These are phyloP conservation scores for Bipolaris sorokiniana DNA, from an alignment of 2,329 filamentous ascomycete species.

Conservation along the genomic window DNA sequence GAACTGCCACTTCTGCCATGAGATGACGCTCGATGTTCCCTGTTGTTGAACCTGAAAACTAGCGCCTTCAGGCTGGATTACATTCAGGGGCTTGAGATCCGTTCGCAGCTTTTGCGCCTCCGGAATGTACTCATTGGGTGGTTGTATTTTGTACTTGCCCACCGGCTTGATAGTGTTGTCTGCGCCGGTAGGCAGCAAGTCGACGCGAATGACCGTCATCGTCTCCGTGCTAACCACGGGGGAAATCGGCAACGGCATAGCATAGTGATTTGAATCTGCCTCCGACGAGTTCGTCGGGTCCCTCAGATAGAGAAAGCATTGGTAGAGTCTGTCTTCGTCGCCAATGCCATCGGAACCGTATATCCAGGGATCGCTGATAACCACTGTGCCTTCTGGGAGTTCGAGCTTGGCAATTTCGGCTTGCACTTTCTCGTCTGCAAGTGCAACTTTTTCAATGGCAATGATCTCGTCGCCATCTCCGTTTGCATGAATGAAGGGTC, in stretches of 20 bases:
- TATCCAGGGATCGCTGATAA: slow-evolving; percentile 72
- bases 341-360: slow-evolving; percentile 63
- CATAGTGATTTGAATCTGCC: slow-evolving; percentile 71
- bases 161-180: slow-evolving; percentile 64
- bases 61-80: slow-evolving; percentile 68
- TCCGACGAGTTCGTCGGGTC: slow-evolving; percentile 66
- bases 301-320: slow-evolving; percentile 71
- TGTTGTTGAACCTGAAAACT: slow-evolving; percentile 63
- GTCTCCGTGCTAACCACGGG: slow-evolving; percentile 69
- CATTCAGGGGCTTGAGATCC: slow-evolving; percentile 68
- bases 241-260: slow-evolving; percentile 69
- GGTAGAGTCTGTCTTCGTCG: slow-evolving; percentile 60
- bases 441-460: slow-evolving; percentile 62
- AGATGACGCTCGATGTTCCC: slow-evolving; percentile 61
- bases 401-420: slow-evolving; percentile 65
- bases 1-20: slow-evolving; percentile 76
- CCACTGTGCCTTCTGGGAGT: slow-evolving; percentile 62
- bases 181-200: slow-evolving; percentile 70
- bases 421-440: slow-evolving; percentile 62
- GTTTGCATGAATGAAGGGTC: slow-evolving; percentile 63
- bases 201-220: slow-evolving; percentile 71
- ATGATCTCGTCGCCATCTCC: slow-evolving; percentile 66
- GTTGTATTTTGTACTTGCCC: slow-evolving; percentile 63
- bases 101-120: slow-evolving; percentile 66
- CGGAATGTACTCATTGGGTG: slow-evolving; percentile 69